Base-by-base conservation (phyloP, 768 basidiomycete species). In the Suillus discolor region DNA sequence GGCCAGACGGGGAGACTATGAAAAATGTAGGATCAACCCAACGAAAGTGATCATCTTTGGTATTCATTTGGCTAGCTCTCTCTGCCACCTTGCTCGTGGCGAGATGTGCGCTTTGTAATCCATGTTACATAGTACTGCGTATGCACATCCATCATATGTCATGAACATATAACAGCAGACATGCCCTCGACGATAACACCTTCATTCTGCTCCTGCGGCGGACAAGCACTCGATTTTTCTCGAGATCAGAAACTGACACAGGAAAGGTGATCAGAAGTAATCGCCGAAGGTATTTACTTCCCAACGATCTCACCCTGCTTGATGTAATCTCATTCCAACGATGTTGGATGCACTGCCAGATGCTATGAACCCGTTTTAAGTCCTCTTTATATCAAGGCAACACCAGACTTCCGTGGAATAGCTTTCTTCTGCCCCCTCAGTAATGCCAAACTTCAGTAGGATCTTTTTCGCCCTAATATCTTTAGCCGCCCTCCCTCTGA, bases 401-500 rank as follows among this genome's bases (percentile, higher is more conserved):
- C 31, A 31, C 31, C 31, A 31, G 31, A 31, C 31, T 31, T 31
- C 31, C 31, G 6, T 31, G 31, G 31, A 54, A 54, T 54, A 54
- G 18, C 18, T 20, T 38, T 34, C 18, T 3, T 54, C 20, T 53
- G 18, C 8, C 34, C 11, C 28, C 12, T 23, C 31, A 18, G 23
- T 39, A 13, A 63, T 63, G 62, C 38, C 23, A 31, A 39, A 25
- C 15, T 57, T 25, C 25, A 44, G 15, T 8, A 38, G 38, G 18
- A 42, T 23, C 8, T 12, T 42, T 8, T 20, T 39, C 18, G 53
- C 16, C 9, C 38, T 63, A 31, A 38, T 28, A 5, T 39, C 4
- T 28, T 23, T 63, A 6, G 39, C 41, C 13, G 47, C 62, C 44
- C 23, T 63, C 42, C 62, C 36, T 20, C 23, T 63, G 11, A 36